These are phyloP conservation scores for Apophysomyces trapeziformis DNA, from an alignment of 371 early-diverging fungal species.

Conservation along the genomic window DNA sequence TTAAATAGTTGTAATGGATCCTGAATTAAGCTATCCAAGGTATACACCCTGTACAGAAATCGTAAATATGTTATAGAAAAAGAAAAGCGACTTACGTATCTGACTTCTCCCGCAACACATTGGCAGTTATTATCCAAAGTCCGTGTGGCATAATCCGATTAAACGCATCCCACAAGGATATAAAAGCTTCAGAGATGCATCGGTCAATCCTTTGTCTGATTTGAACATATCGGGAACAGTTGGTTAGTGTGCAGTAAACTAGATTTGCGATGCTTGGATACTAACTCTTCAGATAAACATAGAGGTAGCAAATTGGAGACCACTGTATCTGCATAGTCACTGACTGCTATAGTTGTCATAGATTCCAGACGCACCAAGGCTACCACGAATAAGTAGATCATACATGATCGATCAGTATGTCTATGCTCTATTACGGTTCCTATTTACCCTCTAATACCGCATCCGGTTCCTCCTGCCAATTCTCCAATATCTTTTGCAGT, in stretches of 20 bases:
- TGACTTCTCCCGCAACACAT: slow-evolving; percentile 17
- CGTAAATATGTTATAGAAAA: neutral
- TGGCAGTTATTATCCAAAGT: slow-evolving; percentile 43
- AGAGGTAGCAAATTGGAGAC: slow-evolving; percentile 23
- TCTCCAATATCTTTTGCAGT: slow-evolving; percentile 9
- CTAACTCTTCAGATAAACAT: slow-evolving; percentile 34
- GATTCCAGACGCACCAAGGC: slow-evolving; percentile 22
- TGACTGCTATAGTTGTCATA: slow-evolving; percentile 13
- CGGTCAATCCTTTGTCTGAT: slow-evolving; percentile 22
- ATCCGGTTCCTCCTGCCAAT: neutral
- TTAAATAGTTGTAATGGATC: slow-evolving; percentile 57
- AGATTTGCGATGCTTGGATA: neutral
- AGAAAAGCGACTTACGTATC: slow-evolving; percentile 3
- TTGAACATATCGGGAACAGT: neutral
- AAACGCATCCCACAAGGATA: slow-evolving; percentile 45
- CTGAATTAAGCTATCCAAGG: slow-evolving; percentile 48
- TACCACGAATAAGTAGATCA: slow-evolving; percentile 1
- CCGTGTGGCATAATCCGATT: slow-evolving; percentile 45
- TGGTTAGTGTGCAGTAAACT: neutral
- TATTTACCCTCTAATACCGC: slow-evolving; percentile 8
- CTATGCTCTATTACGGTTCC: slow-evolving; percentile 3
- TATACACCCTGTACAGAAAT: slow-evolving; percentile 24
- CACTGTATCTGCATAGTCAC: slow-evolving; percentile 24
- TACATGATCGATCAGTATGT: neutral
- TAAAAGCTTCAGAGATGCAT: slow-evolving; percentile 32